Conservation (phyloP, 768 basidiomycete genomes). For the Steccherinum ochraceum region DNA sequence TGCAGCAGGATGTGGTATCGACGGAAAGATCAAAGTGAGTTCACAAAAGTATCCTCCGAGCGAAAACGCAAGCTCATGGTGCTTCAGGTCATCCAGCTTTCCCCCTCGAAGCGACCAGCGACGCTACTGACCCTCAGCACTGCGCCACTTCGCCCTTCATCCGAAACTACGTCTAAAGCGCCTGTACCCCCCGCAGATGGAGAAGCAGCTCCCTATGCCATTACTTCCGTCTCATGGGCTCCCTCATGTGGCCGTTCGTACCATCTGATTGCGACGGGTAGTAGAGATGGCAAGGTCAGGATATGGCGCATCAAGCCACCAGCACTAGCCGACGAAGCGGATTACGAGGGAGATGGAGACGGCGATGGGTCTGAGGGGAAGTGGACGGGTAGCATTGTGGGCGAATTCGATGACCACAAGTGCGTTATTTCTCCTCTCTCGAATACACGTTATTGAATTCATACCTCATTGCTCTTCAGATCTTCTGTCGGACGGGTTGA, state of each 20-base stretch:
- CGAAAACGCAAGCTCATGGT: constrained; percentile 2
- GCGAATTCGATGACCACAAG: constrained; percentile 87
- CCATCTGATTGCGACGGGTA: constrained; percentile 89
- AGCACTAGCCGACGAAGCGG: constrained; percentile 28
- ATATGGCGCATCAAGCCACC: constrained; percentile 82
- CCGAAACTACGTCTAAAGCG: constrained; percentile 16
- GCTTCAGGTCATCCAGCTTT: constrained; percentile 66
- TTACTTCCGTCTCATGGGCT: constrained; percentile 89
- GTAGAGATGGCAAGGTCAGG: constrained; percentile 80
- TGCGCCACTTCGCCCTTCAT: constrained; percentile 27
- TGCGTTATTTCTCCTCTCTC: constrained; percentile 24
- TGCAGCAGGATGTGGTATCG: constrained; percentile 68
- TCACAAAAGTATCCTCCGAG: too few relatives aligned
- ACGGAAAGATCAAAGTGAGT: constrained; percentile 70
- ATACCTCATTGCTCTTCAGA: constrained; percentile 27
- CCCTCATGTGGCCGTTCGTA: constrained; percentile 91
- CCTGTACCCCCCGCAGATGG: constrained; percentile 22
- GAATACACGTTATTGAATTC: background rate
- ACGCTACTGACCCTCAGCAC: constrained; percentile 57
- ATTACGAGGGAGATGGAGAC: constrained; percentile 26
- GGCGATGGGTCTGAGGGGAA: constrained; percentile 34
- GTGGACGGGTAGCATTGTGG: constrained; percentile 75
- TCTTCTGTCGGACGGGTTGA: constrained; percentile 81
- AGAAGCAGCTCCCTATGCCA: constrained; percentile 45
- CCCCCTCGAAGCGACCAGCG: constrained; percentile 58